Conservation (phyloP, 331 rosid genomes). For the Cydonia oblonga region DNA sequence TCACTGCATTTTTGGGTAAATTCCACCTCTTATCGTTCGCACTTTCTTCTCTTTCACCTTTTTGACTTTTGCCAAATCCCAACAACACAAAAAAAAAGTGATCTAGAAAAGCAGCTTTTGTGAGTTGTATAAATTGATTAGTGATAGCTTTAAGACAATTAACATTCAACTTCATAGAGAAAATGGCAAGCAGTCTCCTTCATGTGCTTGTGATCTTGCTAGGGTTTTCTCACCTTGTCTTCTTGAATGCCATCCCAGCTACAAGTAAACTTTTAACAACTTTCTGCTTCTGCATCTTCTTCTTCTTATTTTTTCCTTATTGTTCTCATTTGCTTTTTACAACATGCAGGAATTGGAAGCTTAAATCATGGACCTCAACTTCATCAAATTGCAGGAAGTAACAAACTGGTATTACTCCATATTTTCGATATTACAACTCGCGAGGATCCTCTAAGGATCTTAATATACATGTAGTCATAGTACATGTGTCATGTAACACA, state of each 20-base stretch:
- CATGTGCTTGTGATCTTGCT: conserved; percentile 44
- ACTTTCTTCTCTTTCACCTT: conserved; percentile 25
- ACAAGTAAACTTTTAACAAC: conserved; percentile 44
- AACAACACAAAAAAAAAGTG: neutral
- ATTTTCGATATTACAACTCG: neutral
- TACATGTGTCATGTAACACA: neutral
- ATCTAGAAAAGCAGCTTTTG: conserved; percentile 1
- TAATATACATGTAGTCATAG: neutral
- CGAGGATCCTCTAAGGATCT: neutral
- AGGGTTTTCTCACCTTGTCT: conserved; percentile 39
- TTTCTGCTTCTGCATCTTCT: neutral
- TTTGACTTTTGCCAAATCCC: conserved; percentile 24
- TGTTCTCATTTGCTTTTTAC: neutral
- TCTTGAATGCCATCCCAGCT: conserved; percentile 58
- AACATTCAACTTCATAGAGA: conserved; percentile 6
- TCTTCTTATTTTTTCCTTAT: neutral
- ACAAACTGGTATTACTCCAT: conserved; percentile 32
- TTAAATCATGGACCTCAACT: conserved; percentile 28
- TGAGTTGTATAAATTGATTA: conserved; percentile 28
- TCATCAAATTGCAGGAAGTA: conserved; percentile 23
- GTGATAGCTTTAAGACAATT: conserved; percentile 12
- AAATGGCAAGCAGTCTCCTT: conserved; percentile 38
- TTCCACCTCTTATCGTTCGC: conserved; percentile 23
- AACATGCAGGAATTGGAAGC: conserved; percentile 50
- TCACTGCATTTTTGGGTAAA: too few relatives aligned